Evolutionary conservation across 148 eudicot species (phyloP).

Genomic region (Rheum nobile): DNA sequence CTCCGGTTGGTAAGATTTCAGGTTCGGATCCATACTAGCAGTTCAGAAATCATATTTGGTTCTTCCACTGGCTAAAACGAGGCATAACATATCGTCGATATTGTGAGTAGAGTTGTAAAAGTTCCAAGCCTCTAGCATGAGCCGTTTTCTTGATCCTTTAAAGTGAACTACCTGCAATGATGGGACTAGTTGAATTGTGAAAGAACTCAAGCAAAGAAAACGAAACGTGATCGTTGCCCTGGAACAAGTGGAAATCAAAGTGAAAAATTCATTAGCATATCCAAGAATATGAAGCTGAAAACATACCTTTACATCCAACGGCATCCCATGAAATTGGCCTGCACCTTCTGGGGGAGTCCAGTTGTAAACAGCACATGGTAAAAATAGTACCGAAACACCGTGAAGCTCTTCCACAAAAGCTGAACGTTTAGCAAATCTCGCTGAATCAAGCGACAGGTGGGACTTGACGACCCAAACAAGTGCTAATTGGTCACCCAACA

Average conservation of each 20-base stretch:
- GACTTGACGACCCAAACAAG: conserved; percentile 87
- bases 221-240: neutral
- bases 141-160: conserved; percentile 92
- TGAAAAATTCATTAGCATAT: neutral
- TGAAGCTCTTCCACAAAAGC: conserved; percentile 47
- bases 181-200: neutral
- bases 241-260: neutral
- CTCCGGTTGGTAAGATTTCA: neutral
- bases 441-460: conserved; percentile 50
- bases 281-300: neutral
- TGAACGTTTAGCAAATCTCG: conserved; percentile 44
- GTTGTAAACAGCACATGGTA: conserved; percentile 79
- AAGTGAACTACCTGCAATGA: conserved; percentile 71
- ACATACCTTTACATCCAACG: conserved; percentile 85
- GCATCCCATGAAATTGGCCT: conserved; percentile 99
- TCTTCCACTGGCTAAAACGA: conserved; percentile 73
- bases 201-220: no score
- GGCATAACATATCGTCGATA: conserved; percentile 78
- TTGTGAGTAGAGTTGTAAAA: conserved; percentile 43
- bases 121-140: conserved; percentile 96
- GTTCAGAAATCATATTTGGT: conserved; percentile 75
- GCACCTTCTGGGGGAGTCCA: conserved; percentile 99
- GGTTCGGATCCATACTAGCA: neutral
- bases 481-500: conserved; percentile 97
- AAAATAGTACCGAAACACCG: conserved; percentile 65